Evolutionary conservation across 2,329 filamentous ascomycete genomes (phyloP).

Genomic region (Fusarium abutilonis): DNA sequence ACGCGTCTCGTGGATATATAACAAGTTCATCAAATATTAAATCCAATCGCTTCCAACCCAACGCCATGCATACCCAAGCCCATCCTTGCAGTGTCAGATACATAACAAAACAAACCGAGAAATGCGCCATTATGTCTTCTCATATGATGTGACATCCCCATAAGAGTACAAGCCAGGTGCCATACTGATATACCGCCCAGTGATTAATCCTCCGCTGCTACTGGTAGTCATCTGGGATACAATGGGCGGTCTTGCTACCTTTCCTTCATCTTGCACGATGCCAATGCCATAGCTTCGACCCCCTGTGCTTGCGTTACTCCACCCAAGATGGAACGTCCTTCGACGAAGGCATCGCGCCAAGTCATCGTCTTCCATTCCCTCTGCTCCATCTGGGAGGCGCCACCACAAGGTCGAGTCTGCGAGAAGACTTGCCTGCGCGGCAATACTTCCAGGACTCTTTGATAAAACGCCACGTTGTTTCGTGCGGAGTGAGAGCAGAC

Average conservation of each 20-base stretch:
- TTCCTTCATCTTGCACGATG: constrained; percentile 45
- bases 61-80: constrained; percentile 32
- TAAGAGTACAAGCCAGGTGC: constrained; percentile 43
- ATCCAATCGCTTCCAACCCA: constrained; percentile 23
- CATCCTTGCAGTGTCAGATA: constrained; percentile 1
- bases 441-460: constrained; percentile 46
- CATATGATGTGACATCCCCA: constrained; percentile 38
- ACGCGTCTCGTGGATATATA: neutral
- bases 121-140: constrained; percentile 22
- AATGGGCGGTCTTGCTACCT: constrained; percentile 21
- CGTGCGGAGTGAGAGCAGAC: constrained; percentile 40
- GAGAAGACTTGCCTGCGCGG: constrained; percentile 45
- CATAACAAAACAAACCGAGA: neutral
- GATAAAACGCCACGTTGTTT: constrained; percentile 35
- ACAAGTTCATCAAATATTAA: constrained; percentile 1
- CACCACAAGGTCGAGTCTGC: constrained; percentile 45
- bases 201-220: constrained; percentile 19
- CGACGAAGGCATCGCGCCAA: constrained; percentile 42
- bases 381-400: constrained; percentile 43
- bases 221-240: constrained; percentile 16
- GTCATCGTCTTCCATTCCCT: constrained; percentile 44
- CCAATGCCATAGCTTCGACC: constrained; percentile 41
- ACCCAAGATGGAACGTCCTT: constrained; percentile 43
- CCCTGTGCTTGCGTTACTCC: constrained; percentile 31
- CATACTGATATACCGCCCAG: constrained; percentile 42